These are phyloP conservation scores for Pittosporum tobira DNA, from an alignment of 129 eudicot genomes.

Conservation along the genomic window DNA sequence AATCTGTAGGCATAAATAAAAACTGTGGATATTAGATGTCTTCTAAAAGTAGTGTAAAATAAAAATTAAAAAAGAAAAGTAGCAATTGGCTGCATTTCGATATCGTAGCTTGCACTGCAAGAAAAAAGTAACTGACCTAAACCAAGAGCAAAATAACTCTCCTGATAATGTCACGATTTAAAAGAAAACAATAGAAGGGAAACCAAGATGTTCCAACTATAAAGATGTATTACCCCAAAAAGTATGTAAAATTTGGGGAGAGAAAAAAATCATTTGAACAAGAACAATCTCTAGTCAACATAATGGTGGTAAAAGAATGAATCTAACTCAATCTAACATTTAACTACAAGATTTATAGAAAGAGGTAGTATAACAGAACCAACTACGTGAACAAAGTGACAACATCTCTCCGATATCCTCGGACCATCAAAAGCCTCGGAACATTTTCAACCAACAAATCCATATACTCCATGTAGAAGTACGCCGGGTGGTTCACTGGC, in stretches of 20 bases:
- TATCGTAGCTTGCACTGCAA: no score
- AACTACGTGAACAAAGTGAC: constrained; percentile 92
- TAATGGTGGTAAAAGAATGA: constrained; percentile 39
- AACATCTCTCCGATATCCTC: constrained; percentile 91
- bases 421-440: constrained; percentile 87
- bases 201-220: neutral
- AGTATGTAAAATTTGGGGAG: neutral
- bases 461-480: constrained; percentile 96
- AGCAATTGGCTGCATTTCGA: no score
- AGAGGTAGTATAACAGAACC: neutral
- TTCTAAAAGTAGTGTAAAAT: no score
- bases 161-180: neutral
- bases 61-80: no score
- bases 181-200: no score
- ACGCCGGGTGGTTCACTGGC: constrained; percentile 76
- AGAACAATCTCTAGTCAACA: neutral
- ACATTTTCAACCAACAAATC: constrained; percentile 93
- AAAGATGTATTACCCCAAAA: neutral
- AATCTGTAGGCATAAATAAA: no score
- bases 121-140: no score
- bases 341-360: constrained; percentile 19
- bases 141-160: no score
- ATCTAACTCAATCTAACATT: constrained; percentile 28
- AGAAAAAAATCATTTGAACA: neutral
- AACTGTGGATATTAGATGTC: no score